Percentiles rank a stretch among this genome's conserved stretches.
Conservation (phyloP, 192 early-diverging fungal species). For the Coemansia sp. region DNA sequence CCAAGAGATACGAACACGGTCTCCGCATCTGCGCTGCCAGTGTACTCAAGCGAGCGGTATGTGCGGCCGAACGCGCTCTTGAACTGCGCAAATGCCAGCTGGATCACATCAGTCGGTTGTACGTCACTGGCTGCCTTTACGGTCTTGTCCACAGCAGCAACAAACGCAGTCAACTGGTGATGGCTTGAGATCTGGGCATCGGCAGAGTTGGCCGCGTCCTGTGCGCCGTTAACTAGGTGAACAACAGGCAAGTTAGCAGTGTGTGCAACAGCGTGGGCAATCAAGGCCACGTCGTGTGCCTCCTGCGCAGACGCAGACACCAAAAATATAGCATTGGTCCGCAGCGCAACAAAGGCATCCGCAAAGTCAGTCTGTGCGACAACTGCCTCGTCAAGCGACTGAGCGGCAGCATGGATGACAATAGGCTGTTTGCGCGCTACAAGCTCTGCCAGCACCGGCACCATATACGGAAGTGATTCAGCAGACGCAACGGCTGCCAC, state of each 20-base stretch:
- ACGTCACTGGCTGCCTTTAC: neutral
- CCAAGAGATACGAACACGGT: slow-evolving; percentile 80
- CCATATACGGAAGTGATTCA: slow-evolving; percentile 74
- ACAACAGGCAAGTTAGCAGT: slow-evolving; percentile 67
- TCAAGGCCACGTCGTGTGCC: slow-evolving; percentile 82
- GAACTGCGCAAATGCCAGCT: slow-evolving; percentile 47
- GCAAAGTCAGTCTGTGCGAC: slow-evolving; percentile 66
- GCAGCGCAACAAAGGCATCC: slow-evolving; percentile 71
- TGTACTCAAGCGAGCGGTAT: slow-evolving; percentile 82
- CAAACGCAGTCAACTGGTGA: slow-evolving; percentile 51
- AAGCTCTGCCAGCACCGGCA: slow-evolving; percentile 78
- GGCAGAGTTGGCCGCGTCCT: slow-evolving; percentile 56
- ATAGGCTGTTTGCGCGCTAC: slow-evolving; percentile 60
- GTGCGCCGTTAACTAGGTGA: slow-evolving; percentile 77
- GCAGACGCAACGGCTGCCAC: slow-evolving; percentile 68
- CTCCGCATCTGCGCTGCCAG: slow-evolving; percentile 68
- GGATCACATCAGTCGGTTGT: slow-evolving; percentile 13
- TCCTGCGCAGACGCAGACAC: slow-evolving; percentile 78
- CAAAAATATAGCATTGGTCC: slow-evolving; percentile 77
- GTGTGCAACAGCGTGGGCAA: slow-evolving; percentile 76
- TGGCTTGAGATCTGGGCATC: slow-evolving; percentile 59
- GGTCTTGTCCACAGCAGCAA: slow-evolving; percentile 11
- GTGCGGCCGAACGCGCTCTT: slow-evolving; percentile 54
- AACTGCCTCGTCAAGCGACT: slow-evolving; percentile 57
- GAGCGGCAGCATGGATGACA: slow-evolving; percentile 81